A percentile compares a stretch with the other conserved stretches of the same genome.
phyloP scores from a whole-genome alignment of 441 rosid genomes.

The Cnidoscolus chayamansa region DNA sequence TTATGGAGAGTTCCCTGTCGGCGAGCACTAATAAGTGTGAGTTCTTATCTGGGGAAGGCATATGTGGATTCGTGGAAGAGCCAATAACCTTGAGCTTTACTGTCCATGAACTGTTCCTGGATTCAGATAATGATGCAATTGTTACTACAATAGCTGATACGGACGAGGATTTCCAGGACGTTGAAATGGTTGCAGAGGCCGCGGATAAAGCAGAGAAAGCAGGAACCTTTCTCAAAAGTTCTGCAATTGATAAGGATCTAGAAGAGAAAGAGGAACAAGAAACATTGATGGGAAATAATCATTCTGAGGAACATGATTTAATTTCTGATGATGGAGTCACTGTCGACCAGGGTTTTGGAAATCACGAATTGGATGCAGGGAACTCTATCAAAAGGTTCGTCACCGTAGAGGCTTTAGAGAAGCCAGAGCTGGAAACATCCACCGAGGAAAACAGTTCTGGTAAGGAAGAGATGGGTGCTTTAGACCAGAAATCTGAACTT shows the following conservation, averaged over 20 bases:
- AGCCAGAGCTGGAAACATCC: conserved; percentile 11
- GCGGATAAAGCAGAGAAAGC: conserved; percentile 17
- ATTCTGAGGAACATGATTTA: not conserved
- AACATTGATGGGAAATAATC: not conserved
- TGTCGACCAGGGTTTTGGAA: not conserved
- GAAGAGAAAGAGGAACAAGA: conserved; percentile 11
- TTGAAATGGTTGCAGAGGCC: conserved; percentile 15
- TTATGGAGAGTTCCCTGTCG: conserved; percentile 21
- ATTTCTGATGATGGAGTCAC: not conserved
- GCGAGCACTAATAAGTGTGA: conserved; percentile 39
- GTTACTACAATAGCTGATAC: not conserved
- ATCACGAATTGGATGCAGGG: conserved; percentile 12
- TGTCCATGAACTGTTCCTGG: conserved; percentile 34
- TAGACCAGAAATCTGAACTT: conserved; percentile 16
- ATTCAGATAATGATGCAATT: conserved; percentile 13
- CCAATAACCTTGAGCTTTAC: conserved; percentile 36
- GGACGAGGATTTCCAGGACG: conserved; percentile 7
- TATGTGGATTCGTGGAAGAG: conserved; percentile 49
- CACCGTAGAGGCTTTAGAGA: conserved; percentile 2
- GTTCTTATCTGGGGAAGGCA: conserved; percentile 31
- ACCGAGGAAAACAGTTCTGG: not conserved
- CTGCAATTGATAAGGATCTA: conserved; percentile 1
- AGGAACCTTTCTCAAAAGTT: conserved; percentile 12
- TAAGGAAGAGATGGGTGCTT: not conserved
- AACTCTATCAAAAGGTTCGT: not conserved